A percentile compares a stretch with the other conserved stretches of the same genome.
Conservation (phyloP, 768 basidiomycete species). For the Grammothele lineata region DNA sequence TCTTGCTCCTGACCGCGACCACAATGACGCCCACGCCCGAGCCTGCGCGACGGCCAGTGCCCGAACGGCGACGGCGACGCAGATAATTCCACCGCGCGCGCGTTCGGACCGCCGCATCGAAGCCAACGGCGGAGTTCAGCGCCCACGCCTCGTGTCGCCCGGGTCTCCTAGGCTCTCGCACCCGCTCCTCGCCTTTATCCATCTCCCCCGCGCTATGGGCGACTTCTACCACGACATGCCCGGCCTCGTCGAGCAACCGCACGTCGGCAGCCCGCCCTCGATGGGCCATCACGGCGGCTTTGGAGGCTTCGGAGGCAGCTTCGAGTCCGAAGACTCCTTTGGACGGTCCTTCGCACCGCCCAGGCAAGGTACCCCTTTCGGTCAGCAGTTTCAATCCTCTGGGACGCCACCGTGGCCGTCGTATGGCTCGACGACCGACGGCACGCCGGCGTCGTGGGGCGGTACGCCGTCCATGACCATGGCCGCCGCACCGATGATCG, state of each 20-base stretch:
- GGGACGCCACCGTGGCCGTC: no score
- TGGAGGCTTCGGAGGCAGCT: no score
- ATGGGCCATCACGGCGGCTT: not conserved
- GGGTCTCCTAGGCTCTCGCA: no score
- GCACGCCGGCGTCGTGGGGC: no score
- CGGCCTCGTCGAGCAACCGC: slow-evolving; percentile 8
- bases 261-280: not conserved
- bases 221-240: slow-evolving; percentile 16
- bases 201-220: no score
- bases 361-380: no score
- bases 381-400: no score
- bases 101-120: not conserved
- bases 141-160: slow-evolving; percentile 9
- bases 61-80: not conserved
- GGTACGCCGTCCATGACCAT: not conserved
- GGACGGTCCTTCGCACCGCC: no score
- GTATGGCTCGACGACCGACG: no score
- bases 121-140: not conserved
- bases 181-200: no score
- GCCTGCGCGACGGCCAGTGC: not conserved
- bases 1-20: slow-evolving; percentile 1
- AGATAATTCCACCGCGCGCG: not conserved
- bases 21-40: not conserved
- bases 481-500: no score
- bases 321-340: no score